These are phyloP conservation scores for Anthoceros angustus DNA, from an alignment of 225 moss, liverwort and hornwort species.

Conservation along the genomic window DNA sequence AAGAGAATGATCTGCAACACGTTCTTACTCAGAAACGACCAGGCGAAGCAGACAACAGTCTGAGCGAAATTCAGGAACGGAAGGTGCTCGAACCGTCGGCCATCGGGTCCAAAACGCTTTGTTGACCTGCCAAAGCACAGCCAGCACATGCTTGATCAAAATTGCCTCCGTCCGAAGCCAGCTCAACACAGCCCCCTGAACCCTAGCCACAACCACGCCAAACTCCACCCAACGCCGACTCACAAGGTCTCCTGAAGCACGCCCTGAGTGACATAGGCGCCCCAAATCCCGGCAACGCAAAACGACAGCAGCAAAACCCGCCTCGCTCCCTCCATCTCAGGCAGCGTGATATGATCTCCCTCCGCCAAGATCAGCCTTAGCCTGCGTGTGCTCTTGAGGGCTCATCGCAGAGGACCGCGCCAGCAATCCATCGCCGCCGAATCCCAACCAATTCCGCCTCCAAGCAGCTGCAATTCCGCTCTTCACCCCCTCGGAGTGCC, in stretches of 20 bases:
- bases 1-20: neutral
- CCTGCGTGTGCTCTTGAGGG: no score
- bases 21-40: slow-evolving; percentile 78
- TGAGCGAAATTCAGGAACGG: slow-evolving; percentile 80
- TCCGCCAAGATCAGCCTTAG: no score
- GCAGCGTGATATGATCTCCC: neutral
- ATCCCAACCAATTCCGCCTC: no score
- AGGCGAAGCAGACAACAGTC: slow-evolving; percentile 67
- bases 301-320: neutral
- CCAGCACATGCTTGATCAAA: no score
- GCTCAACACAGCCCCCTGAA: neutral
- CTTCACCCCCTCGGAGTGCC: no score
- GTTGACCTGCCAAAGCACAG: neutral
- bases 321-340: neutral
- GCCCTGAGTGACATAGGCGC: neutral
- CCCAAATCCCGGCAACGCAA: neutral
- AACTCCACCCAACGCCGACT: neutral
- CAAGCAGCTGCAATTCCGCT: no score
- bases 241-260: neutral
- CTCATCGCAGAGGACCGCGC: no score
- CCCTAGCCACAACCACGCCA: neutral
- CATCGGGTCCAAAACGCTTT: slow-evolving; percentile 12
- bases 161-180: neutral
- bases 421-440: no score
- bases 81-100: slow-evolving; percentile 71